These are phyloP conservation scores for Raffaelea arxii DNA, from an alignment of 2,329 filamentous ascomycete genomes.

Conservation along the genomic window DNA sequence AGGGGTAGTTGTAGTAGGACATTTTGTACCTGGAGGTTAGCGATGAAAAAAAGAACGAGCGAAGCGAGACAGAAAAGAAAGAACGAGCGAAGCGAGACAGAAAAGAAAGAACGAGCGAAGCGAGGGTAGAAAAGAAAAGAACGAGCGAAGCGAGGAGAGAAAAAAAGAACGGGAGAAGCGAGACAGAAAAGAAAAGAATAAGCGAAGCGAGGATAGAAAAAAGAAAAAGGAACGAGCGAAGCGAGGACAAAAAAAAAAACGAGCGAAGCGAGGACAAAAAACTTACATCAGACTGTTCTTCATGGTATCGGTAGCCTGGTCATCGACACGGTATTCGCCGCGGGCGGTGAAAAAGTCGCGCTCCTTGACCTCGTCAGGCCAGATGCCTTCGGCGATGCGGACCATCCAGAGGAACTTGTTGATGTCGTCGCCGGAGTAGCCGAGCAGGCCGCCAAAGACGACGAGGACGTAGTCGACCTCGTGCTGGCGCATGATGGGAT, in stretches of 20 bases:
- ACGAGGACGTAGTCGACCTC: constrained; percentile 98
- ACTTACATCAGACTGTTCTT: constrained; percentile 99
- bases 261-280: too few species aligned
- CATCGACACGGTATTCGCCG: constrained; percentile 91
- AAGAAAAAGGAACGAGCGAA: too few species aligned
- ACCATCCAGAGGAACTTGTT: constrained; percentile 99
- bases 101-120: too few species aligned
- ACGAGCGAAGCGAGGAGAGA: too few species aligned
- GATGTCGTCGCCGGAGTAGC: constrained; percentile 97
- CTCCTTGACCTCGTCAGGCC: constrained; percentile 98
- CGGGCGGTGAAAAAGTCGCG: constrained; percentile 88
- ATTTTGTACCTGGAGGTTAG: constrained; percentile 81
- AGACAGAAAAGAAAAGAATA: too few species aligned
- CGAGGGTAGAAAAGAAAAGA: not conserved
- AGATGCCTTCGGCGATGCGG: constrained; percentile 95
- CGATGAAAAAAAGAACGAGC: too few species aligned
- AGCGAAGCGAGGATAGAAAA: too few species aligned
- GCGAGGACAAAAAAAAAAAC: too few species aligned
- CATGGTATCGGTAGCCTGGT: constrained; percentile 91
- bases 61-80: too few species aligned
- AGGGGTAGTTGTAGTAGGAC: constrained; percentile 97
- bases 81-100: too few species aligned
- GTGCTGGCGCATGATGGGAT: constrained; percentile 95
- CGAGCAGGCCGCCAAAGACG: constrained; percentile 89
- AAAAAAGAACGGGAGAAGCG: not conserved